Percentiles rank a stretch among this genome's conserved stretches.
Evolutionary conservation across 345 rosid genomes (phyloP).

Genomic region (Melaleuca alternifolia): DNA sequence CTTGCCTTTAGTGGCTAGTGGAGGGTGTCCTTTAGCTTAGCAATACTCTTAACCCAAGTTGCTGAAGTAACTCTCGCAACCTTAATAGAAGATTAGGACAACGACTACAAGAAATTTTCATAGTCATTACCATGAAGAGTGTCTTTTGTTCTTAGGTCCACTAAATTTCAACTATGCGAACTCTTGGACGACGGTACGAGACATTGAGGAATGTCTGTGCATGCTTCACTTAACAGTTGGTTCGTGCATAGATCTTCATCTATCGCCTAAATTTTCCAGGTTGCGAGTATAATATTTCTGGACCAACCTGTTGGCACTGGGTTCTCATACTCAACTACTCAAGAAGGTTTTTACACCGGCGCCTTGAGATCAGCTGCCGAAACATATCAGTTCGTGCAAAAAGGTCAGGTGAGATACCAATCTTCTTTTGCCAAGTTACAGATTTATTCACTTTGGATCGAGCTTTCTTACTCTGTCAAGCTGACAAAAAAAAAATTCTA

Average conservation of each 20-base stretch:
- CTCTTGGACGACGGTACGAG: conserved; percentile 24
- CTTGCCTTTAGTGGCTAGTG: background rate
- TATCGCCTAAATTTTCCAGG: background rate
- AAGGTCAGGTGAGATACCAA: conserved; percentile 7
- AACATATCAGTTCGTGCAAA: conserved; percentile 8
- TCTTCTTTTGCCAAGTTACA: background rate
- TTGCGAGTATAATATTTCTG: conserved; percentile 21
- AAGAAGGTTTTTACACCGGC: background rate
- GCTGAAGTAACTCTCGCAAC: too few relatives aligned
- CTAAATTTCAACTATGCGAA: conserved; percentile 8
- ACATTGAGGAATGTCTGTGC: background rate
- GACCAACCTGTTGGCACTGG: conserved; percentile 34
- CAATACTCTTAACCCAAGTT: background rate
- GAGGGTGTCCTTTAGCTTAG: background rate
- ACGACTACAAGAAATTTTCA: too few relatives aligned
- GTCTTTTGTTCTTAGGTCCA: conserved; percentile 13
- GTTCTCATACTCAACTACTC: conserved; percentile 21
- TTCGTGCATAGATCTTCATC: background rate
- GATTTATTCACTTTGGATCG: background rate
- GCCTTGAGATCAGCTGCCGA: conserved; percentile 5
- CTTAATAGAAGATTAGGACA: too few relatives aligned
- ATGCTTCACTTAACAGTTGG: background rate
- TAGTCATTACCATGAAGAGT: background rate
- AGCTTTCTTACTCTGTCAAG: background rate
- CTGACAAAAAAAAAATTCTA: background rate